Percentiles rank a stretch among this genome's conserved stretches.
Conservation (phyloP, 2,329 filamentous ascomycete species). For the Leptoxyphium fumago region DNA sequence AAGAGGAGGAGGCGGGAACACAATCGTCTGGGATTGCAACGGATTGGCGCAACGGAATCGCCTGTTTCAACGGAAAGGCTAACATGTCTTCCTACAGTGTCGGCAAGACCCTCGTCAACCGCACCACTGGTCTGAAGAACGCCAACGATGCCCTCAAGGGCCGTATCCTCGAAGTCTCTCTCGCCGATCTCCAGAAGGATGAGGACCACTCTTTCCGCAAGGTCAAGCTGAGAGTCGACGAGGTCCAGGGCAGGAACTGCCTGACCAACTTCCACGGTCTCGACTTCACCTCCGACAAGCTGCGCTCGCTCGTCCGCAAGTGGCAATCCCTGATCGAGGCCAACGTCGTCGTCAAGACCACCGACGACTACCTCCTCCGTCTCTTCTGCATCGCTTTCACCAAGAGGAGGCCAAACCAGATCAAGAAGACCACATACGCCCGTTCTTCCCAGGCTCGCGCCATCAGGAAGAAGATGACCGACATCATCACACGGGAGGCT, state of each 20-base stretch:
- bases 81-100: conserved; percentile 48
- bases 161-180: conserved; percentile 95
- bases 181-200: conserved; percentile 98
- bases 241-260: conserved; percentile 99
- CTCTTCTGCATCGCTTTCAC: conserved; percentile 99
- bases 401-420: conserved; percentile 97
- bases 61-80: not conserved
- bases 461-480: conserved; percentile 99
- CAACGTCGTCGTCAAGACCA: conserved; percentile 99
- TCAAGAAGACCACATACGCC: conserved; percentile 99
- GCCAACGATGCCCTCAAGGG: conserved; percentile 98
- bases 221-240: conserved; percentile 95
- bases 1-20: conserved; percentile 2
- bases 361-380: conserved; percentile 97
- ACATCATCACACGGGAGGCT: conserved; percentile 96
- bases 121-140: conserved; percentile 99
- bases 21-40: not conserved
- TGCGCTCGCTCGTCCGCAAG: conserved; percentile 97
- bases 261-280: conserved; percentile 99
- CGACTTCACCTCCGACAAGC: conserved; percentile 99
- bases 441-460: conserved; percentile 91
- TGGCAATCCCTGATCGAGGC: conserved; percentile 99
- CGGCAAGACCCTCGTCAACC: conserved; percentile 98
- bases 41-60: not conserved
- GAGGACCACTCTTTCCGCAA: conserved; percentile 99